A percentile compares a stretch with the other conserved stretches of the same genome.
Conservation (phyloP, 495 filamentous ascomycete species). For the Bacidia rubella region DNA sequence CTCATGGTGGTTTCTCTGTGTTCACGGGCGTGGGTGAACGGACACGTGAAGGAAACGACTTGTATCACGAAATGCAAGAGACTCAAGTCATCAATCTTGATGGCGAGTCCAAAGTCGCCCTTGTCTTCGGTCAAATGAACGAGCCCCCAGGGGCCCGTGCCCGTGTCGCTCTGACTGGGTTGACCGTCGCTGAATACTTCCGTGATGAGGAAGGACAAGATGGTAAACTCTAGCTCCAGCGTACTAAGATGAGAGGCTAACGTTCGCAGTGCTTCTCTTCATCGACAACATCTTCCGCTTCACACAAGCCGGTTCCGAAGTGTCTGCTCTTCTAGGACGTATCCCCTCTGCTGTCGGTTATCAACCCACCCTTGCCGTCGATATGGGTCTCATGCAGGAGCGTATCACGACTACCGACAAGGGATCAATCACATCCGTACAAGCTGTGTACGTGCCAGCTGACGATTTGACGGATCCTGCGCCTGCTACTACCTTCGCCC, state of each 20-base stretch:
- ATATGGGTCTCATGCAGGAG: constrained; percentile 99
- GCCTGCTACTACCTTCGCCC: constrained; percentile 98
- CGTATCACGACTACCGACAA: constrained; percentile 99
- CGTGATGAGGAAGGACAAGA: constrained; percentile 97
- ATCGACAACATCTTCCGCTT: constrained; percentile 99
- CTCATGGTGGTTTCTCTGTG: constrained; percentile 99
- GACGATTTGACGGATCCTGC: constrained; percentile 99
- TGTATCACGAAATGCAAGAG: constrained; percentile 99
- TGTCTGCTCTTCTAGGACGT: constrained; percentile 98
- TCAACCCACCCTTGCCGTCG: constrained; percentile 97
- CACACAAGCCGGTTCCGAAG: constrained; percentile 99
- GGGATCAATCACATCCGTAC: constrained; percentile 98
- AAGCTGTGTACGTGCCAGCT: constrained; percentile 99
- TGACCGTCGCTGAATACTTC: constrained; percentile 89
- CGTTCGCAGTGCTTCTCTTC: constrained; percentile 69
- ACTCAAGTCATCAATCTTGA: constrained; percentile 98
- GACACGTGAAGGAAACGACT: constrained; percentile 99
- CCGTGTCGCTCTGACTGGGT: constrained; percentile 94
- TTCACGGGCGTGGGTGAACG: constrained; percentile 99
- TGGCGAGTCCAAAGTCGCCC: constrained; percentile 97
- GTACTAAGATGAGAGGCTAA: neutral
- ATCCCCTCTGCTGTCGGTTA: constrained; percentile 99
- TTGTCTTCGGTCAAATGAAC: constrained; percentile 99
- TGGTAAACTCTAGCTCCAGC: constrained; percentile 33
- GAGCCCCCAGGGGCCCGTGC: constrained; percentile 98